These are phyloP conservation scores for Lactarius deliciosus DNA, from an alignment of 768 basidiomycete genomes.

Conservation along the genomic window DNA sequence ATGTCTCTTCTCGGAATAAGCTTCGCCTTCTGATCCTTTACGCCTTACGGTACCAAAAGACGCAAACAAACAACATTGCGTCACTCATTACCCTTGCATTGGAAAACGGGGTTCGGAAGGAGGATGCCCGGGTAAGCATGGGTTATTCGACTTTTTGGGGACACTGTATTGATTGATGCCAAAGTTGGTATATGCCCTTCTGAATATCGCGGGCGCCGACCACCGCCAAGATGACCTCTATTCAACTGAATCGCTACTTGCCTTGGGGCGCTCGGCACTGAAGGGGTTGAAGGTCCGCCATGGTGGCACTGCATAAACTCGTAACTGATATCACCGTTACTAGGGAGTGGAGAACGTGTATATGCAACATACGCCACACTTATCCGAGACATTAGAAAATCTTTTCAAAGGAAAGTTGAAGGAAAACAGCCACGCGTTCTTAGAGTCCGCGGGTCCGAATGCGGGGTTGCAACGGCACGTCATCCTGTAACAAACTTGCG, in stretches of 20 bases:
- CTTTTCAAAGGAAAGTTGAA: conserved; percentile 82
- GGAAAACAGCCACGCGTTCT: conserved; percentile 88
- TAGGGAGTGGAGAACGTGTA: conserved; percentile 99
- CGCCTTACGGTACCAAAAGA: conserved; percentile 93
- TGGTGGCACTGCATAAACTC: background rate
- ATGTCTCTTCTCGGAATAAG: conserved; percentile 77
- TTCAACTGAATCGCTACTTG: conserved; percentile 90
- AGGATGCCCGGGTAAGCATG: conserved; percentile 65
- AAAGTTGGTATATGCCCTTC: conserved; percentile 87
- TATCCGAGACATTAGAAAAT: conserved; percentile 88
- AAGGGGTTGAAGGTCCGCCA: conserved; percentile 85
- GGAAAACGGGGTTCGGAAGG: conserved; percentile 70
- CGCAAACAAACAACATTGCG: conserved; percentile 77
- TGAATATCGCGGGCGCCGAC: conserved; percentile 93
- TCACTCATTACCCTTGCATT: conserved; percentile 72
- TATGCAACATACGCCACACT: conserved; percentile 93
- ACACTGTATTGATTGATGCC: conserved; percentile 8
- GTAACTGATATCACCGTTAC: conserved; percentile 22
- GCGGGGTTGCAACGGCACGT: conserved; percentile 68
- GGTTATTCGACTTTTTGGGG: conserved; percentile 1
- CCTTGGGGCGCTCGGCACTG: conserved; percentile 89
- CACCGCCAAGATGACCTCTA: conserved; percentile 98
- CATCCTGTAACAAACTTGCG: background rate
- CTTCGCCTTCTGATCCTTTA: conserved; percentile 88
- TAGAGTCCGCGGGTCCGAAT: conserved; percentile 69